These are phyloP conservation scores for Chytriomyces confervae DNA, from an alignment of 192 early-diverging fungal species.

Conservation along the genomic window DNA sequence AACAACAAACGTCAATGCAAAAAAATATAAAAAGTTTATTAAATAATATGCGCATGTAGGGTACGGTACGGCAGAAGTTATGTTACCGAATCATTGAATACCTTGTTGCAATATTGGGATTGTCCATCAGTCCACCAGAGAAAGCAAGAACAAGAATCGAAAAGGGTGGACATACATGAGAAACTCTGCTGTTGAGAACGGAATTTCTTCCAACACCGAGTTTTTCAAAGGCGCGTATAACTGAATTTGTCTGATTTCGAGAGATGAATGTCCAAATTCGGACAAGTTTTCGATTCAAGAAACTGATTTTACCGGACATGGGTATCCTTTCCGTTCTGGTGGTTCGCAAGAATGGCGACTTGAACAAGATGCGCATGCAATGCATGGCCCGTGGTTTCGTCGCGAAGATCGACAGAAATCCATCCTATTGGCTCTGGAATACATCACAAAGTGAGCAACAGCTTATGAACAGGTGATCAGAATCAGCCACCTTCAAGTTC, in stretches of 20 bases:
- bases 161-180: too few relatives aligned
- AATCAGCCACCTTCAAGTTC: slow-evolving; percentile 20
- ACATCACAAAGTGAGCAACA: slow-evolving; percentile 26
- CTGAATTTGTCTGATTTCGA: slow-evolving; percentile 8
- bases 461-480: not conserved
- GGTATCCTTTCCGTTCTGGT: slow-evolving; percentile 83
- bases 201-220: too few relatives aligned
- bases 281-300: not conserved
- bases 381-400: slow-evolving; percentile 54
- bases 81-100: slow-evolving; percentile 42
- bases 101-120: too few relatives aligned
- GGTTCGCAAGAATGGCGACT: slow-evolving; percentile 72
- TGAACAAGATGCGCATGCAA: slow-evolving; percentile 72
- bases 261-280: slow-evolving; percentile 52
- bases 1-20: too few relatives aligned
- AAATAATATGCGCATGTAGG: too few relatives aligned
- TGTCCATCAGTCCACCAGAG: too few relatives aligned
- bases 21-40: too few relatives aligned
- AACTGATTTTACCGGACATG: slow-evolving; percentile 68
- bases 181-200: too few relatives aligned
- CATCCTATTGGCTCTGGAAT: slow-evolving; percentile 69
- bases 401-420: slow-evolving; percentile 65
- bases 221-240: too few relatives aligned
- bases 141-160: too few relatives aligned
- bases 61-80: too few relatives aligned